Evolutionary conservation across 1,284 basidiomycete genomes (phyloP).

Genomic region (Microbotryum silenes-acaulis): DNA sequence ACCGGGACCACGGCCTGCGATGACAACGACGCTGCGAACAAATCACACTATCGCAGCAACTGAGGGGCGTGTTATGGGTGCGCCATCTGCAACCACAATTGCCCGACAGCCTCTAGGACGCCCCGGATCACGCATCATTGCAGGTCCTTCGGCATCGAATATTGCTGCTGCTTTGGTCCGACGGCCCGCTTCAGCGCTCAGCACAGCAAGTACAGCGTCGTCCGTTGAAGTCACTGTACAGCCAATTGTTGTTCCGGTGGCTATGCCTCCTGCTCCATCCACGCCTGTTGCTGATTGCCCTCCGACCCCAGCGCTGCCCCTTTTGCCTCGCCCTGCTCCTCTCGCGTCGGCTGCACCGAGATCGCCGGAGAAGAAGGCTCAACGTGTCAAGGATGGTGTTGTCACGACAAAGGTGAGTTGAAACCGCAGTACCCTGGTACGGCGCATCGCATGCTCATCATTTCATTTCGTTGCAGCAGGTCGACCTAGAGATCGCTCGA

Average conservation of each 20-base stretch:
- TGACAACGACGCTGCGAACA: background rate
- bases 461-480: no score
- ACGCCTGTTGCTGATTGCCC: background rate
- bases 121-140: no score
- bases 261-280: background rate
- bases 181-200: background rate
- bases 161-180: no score
- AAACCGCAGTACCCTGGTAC: no score
- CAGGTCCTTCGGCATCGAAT: no score
- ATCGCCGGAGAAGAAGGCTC: constrained; percentile 3
- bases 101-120: no score
- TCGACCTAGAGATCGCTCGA: no score
- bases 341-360: background rate
- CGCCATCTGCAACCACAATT: no score
- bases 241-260: background rate
- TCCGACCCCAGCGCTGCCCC: background rate
- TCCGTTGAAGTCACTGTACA: background rate
- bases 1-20: background rate
- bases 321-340: constrained; percentile 3
- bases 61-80: no score
- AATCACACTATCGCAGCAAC: no score
- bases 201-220: background rate
- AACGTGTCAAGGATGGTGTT: background rate
- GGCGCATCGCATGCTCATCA: background rate
- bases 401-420: background rate